Evolutionary conservation across 805 yeast species (phyloP).

Genomic region (Starmerella vitae): DNA sequence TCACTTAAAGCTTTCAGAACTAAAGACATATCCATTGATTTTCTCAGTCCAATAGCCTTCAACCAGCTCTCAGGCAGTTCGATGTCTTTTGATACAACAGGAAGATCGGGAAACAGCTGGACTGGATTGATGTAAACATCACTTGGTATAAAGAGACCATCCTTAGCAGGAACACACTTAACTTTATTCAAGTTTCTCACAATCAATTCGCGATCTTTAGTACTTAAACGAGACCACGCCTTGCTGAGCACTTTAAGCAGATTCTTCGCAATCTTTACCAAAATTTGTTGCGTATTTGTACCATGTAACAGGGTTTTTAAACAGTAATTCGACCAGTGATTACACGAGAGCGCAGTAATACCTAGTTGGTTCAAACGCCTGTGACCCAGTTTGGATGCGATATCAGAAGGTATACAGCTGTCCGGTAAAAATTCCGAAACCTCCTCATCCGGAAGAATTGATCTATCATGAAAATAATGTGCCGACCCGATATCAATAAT

Average conservation of each 20-base stretch:
- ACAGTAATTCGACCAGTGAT: conserved; percentile 7
- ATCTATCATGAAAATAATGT: conserved; percentile 20
- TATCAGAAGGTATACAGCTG: conserved; percentile 23
- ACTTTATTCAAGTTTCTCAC: conserved; percentile 10
- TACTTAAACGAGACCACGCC: conserved; percentile 21
- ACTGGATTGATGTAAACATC: conserved; percentile 27
- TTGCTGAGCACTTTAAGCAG: conserved; percentile 21
- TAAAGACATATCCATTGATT: conserved; percentile 29
- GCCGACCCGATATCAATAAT: conserved; percentile 18
- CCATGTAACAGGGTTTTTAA: neutral
- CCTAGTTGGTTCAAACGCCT: conserved; percentile 7
- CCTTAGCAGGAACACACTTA: conserved; percentile 29
- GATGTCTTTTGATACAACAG: conserved; percentile 22
- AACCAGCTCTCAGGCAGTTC: conserved; percentile 21
- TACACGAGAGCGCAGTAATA: conserved; percentile 1
- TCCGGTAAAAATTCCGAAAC: conserved; percentile 25
- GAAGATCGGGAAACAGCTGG: conserved; percentile 28
- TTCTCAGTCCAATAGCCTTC: conserved; percentile 26
- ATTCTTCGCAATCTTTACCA: neutral
- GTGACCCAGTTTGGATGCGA: conserved; percentile 4
- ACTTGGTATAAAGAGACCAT: conserved; percentile 27
- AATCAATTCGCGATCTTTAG: conserved; percentile 7
- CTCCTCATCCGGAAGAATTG: conserved; percentile 19
- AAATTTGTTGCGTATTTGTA: neutral
- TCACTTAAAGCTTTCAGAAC: conserved; percentile 27